A percentile compares a stretch with the other conserved stretches of the same genome.
Conservation (phyloP, 192 early-diverging fungal species). For the Coemansia sp. region DNA sequence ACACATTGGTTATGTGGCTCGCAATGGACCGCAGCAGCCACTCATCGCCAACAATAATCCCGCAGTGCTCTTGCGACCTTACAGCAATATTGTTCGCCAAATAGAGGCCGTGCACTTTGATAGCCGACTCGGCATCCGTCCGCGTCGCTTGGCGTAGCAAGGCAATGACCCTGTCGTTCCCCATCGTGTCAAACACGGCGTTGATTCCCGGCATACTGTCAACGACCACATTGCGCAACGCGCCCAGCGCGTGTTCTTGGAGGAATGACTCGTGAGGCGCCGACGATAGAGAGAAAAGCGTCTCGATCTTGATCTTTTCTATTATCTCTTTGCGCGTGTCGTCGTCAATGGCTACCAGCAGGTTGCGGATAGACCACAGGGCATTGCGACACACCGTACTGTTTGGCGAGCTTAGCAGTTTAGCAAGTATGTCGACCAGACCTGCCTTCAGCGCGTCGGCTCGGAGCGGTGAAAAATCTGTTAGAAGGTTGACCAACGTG, state of each 20-base stretch:
- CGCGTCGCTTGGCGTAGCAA: conserved; percentile 25
- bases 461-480: conserved; percentile 44
- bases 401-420: conserved; percentile 17
- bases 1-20: not conserved
- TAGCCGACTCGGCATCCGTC: conserved; percentile 1
- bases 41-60: conserved; percentile 16
- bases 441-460: conserved; percentile 42
- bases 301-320: conserved; percentile 21
- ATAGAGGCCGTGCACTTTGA: conserved; percentile 41
- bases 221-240: conserved; percentile 34
- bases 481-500: conserved; percentile 42
- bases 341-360: conserved; percentile 34
- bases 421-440: conserved; percentile 25
- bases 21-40: conserved; percentile 27
- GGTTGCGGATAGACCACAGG: conserved; percentile 46
- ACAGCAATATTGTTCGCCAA: conserved; percentile 45
- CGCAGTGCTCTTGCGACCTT: conserved; percentile 21
- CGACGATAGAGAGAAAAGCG: conserved; percentile 18
- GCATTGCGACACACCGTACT: conserved; percentile 36
- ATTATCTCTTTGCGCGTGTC: conserved; percentile 32
- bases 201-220: conserved; percentile 29
- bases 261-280: conserved; percentile 17
- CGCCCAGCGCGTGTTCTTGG: conserved; percentile 41
- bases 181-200: conserved; percentile 24
- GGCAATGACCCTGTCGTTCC: conserved; percentile 10